phyloP scores from a whole-genome alignment of 352 stramenopile species.

The Globisporangium polare region DNA sequence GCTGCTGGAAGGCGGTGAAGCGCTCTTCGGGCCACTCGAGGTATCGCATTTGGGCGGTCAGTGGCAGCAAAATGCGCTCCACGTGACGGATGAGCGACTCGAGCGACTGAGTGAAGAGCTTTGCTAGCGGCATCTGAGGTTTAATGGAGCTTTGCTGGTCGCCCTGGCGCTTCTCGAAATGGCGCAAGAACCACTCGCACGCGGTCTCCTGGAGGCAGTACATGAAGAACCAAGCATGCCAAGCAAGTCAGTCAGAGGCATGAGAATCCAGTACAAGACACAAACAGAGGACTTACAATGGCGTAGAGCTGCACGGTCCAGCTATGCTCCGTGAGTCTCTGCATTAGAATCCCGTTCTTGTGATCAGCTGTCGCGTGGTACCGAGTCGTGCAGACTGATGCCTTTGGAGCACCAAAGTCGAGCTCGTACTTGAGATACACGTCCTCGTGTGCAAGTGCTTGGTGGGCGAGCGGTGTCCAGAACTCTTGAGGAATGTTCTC shows the following conservation, averaged over 20 bases:
- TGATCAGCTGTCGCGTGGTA: neutral
- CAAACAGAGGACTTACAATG: slow-evolving; percentile 17
- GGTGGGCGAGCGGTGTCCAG: slow-evolving; percentile 26
- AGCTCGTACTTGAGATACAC: slow-evolving; percentile 28
- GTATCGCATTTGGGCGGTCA: slow-evolving; percentile 8
- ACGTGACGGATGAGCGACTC: neutral
- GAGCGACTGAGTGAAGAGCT: neutral
- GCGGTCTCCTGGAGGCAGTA: slow-evolving; percentile 1
- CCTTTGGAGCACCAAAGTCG: neutral
- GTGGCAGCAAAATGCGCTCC: neutral
- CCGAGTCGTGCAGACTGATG: neutral
- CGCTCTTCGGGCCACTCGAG: slow-evolving; percentile 2
- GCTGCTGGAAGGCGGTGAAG: neutral
- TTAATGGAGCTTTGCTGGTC: neutral
- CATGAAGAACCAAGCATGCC: neutral
- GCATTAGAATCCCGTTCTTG: neutral
- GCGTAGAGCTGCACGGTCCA: slow-evolving; percentile 24
- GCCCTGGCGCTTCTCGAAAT: slow-evolving; percentile 1
- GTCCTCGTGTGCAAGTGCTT: slow-evolving; percentile 18
- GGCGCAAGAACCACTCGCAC: slow-evolving; percentile 3
- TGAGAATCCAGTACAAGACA: neutral
- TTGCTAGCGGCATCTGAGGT: neutral
- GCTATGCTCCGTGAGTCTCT: slow-evolving; percentile 15
- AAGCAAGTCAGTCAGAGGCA: neutral
- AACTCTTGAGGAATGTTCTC: slow-evolving; percentile 1